These are phyloP conservation scores for Colletotrichum sidae DNA, from an alignment of 2,329 filamentous ascomycete species.

Conservation along the genomic window DNA sequence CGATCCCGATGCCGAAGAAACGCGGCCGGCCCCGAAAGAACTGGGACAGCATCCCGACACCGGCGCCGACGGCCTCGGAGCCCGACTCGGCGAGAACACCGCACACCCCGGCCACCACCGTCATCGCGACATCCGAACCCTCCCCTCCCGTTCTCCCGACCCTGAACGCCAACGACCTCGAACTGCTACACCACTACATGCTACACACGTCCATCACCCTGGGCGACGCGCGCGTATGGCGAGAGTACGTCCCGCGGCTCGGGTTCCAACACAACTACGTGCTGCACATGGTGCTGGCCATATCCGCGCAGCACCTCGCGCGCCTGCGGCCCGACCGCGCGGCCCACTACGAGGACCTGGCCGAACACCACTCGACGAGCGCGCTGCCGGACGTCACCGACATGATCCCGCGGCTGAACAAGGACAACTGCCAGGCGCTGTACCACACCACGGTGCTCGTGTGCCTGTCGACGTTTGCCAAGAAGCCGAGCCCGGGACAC, in stretches of 20 bases:
- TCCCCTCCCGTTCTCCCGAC: not conserved
- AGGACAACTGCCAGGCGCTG: constrained; percentile 39
- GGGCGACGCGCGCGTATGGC: constrained; percentile 39
- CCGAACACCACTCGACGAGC: constrained; percentile 39
- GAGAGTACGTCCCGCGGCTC: constrained; percentile 39
- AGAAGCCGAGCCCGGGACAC: constrained; percentile 36
- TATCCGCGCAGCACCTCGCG: constrained; percentile 41
- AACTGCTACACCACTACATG: constrained; percentile 43
- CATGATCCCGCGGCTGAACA: constrained; percentile 38
- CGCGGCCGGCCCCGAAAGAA: constrained; percentile 36
- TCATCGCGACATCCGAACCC: not conserved
- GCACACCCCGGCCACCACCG: not conserved
- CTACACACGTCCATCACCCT: constrained; percentile 37
- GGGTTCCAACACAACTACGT: constrained; percentile 42
- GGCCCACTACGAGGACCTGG: constrained; percentile 31
- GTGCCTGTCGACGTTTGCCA: constrained; percentile 39
- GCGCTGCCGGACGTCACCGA: constrained; percentile 39
- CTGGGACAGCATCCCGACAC: constrained; percentile 30
- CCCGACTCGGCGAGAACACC: constrained; percentile 17
- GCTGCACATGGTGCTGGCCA: constrained; percentile 41
- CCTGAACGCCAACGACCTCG: constrained; percentile 40
- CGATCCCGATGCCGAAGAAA: constrained; percentile 23
- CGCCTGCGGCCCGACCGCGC: constrained; percentile 20
- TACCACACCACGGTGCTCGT: constrained; percentile 41
- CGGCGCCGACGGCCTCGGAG: constrained; percentile 7